Conservation (phyloP, 495 filamentous ascomycete genomes). For the Talaromyces wortmannii region DNA sequence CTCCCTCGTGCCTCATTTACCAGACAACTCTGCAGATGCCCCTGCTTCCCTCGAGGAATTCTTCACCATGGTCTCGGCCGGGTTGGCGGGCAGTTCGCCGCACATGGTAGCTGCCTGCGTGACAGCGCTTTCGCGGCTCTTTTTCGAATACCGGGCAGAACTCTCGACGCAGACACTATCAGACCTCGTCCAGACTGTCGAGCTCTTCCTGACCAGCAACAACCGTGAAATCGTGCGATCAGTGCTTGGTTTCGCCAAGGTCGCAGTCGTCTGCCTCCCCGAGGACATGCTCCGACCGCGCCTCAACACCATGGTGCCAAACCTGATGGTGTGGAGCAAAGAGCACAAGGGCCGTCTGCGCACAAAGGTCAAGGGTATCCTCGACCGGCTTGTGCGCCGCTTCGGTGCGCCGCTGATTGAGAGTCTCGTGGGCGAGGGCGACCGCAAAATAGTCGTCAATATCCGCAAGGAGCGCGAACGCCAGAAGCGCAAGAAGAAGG, state of each 20-base stretch:
- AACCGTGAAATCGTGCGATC: slow-evolving; percentile 93
- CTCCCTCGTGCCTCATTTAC: slow-evolving; percentile 78
- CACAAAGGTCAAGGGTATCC: slow-evolving; percentile 93
- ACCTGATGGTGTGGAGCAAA: slow-evolving; percentile 91
- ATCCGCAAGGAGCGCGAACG: slow-evolving; percentile 91
- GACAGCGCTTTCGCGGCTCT: slow-evolving; percentile 81
- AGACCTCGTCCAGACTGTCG: slow-evolving; percentile 86
- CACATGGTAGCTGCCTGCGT: slow-evolving; percentile 95
- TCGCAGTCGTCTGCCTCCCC: slow-evolving; percentile 80
- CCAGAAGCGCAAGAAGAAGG: slow-evolving; percentile 76
- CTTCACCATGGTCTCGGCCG: slow-evolving; percentile 96
- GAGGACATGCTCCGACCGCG: slow-evolving; percentile 66
- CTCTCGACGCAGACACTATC: slow-evolving; percentile 53
- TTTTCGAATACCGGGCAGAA: slow-evolving; percentile 73
- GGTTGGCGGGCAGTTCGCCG: slow-evolving; percentile 81
- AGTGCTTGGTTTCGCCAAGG: slow-evolving; percentile 93
- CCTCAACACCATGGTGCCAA: slow-evolving; percentile 69
- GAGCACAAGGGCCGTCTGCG: slow-evolving; percentile 96
- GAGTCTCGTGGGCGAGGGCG: slow-evolving; percentile 63
- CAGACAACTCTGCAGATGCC: slow-evolving; percentile 66
- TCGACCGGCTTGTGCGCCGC: slow-evolving; percentile 85
- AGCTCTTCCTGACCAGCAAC: slow-evolving; percentile 87
- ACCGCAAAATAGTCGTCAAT: slow-evolving; percentile 83
- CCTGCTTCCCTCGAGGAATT: slow-evolving; percentile 84
- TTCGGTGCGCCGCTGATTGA: slow-evolving; percentile 80